Evolutionary conservation across 768 basidiomycete genomes (phyloP), one percentile per base, ranked within the genome.

Genomic region (Amanita subjunquillea): DNA sequence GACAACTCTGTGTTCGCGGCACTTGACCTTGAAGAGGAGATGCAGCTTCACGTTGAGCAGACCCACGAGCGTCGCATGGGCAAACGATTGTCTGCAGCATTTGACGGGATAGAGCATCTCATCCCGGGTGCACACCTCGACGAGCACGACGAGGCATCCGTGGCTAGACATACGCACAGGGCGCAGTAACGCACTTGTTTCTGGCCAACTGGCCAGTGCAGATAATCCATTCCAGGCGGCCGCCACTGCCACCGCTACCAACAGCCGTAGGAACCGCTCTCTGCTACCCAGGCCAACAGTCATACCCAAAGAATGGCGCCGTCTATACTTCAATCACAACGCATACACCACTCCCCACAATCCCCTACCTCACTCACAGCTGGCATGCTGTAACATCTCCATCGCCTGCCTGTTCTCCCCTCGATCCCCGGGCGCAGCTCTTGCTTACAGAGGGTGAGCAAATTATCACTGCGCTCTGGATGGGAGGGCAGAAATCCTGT

Each of bases 41-140:
- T 57, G 43, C 7, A 55, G 5, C 5, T 12, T 23, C 20, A 55
- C 45, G 7, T 43, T 48, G 38, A 62, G 53, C 12, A 53, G 27
- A 7, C 39, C 23, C 9, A 40, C 37, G 13, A 62, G 25, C 12
- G 27, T 10, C 30, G 46, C 22, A 3, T 39, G 2, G 4, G 55
- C 39, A 13, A 62, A 55, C n/a, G 54, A 41, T 22, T 55, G 56
- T 51, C 54, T 54, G 57, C 60, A 62, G 42, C 59, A 62, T 48
- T 57, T 57, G 34, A 62, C 22, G 2, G 60, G 60, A 48, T 58
- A 57, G 6, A 62, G 55, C 22, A 53, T 46, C 48, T 62, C 60
- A 46, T 62, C 60, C 10, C 54, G 36, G 4, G 44, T 54, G 30
- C 53, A 59, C 6, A 57, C 57, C n/a, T 58, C 53, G n/a, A 62